phyloP scores from a whole-genome alignment of 1,284 basidiomycete species.

The Cutaneotrichosporon arboriforme region DNA sequence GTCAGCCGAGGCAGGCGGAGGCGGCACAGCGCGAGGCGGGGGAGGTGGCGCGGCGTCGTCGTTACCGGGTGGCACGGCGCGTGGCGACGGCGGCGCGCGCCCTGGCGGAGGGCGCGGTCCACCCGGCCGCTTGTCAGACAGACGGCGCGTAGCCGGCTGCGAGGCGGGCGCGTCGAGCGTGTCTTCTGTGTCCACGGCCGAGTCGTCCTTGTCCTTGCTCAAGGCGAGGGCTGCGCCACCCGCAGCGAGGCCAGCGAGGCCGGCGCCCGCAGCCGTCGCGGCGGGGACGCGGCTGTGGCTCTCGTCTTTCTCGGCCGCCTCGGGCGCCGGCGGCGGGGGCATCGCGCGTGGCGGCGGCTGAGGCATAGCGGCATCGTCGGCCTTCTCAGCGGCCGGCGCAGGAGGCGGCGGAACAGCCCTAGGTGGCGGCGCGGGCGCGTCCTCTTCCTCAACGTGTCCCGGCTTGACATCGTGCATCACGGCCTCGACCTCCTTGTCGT shows the following conservation, averaged over 20 bases:
- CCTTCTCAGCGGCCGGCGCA: background rate
- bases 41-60: background rate
- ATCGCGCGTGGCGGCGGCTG: constrained; percentile 1
- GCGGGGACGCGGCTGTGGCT: no score
- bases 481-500: constrained; percentile 20
- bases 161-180: background rate
- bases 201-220: constrained; percentile 21
- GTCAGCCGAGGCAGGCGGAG: background rate
- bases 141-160: background rate
- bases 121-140: background rate
- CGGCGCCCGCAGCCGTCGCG: no score
- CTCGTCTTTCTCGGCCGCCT: background rate
- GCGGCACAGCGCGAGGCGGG: background rate
- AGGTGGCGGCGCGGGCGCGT: no score
- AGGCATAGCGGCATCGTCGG: constrained; percentile 3
- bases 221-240: no score
- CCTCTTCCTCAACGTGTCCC: background rate
- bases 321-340: background rate
- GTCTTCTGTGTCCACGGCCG: background rate
- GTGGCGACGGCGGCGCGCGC: constrained; percentile 2
- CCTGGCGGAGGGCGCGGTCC: background rate
- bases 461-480: no score
- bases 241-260: no score
- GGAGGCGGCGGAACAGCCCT: no score
- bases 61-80: background rate